Evolutionary conservation across 2,329 filamentous ascomycete genomes (phyloP).

Genomic region (Trichoderma hamatum): DNA sequence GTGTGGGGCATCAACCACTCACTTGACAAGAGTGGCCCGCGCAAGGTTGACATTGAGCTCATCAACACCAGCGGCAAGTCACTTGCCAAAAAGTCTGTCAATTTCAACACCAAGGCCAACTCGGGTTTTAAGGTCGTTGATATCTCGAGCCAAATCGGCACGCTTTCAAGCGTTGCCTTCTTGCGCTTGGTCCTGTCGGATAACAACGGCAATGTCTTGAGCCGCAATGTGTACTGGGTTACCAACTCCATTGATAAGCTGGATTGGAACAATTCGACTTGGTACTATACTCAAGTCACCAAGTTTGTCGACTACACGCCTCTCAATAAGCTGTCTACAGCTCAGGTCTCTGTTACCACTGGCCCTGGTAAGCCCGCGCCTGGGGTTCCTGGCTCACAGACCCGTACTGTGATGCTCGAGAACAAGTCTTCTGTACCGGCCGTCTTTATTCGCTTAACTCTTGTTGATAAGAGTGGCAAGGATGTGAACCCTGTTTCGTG

Average conservation of each 20-base stretch:
- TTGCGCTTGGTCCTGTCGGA: conserved; percentile 53
- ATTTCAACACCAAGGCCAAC: conserved; percentile 48
- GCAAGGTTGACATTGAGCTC: conserved; percentile 53
- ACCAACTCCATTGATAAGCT: conserved; percentile 50
- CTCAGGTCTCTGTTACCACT: conserved; percentile 41
- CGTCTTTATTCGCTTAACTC: conserved; percentile 58
- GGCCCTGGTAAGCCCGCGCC: conserved; percentile 24
- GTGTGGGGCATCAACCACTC: conserved; percentile 61
- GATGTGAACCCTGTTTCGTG: conserved; percentile 58
- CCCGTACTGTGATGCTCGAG: conserved; percentile 48
- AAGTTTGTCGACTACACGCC: conserved; percentile 53
- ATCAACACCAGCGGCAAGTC: conserved; percentile 51
- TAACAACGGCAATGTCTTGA: conserved; percentile 42
- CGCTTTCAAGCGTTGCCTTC: conserved; percentile 50
- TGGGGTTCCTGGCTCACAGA: neutral
- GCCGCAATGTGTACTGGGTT: conserved; percentile 65
- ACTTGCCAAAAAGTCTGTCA: conserved; percentile 41
- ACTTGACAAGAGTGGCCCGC: conserved; percentile 41
- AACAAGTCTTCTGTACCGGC: conserved; percentile 58
- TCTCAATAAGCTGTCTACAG: conserved; percentile 45
- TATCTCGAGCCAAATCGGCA: conserved; percentile 32
- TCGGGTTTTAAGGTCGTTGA: conserved; percentile 39
- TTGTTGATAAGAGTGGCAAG: conserved; percentile 48
- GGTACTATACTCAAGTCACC: conserved; percentile 61
- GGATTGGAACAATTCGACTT: conserved; percentile 59